Base-by-base conservation (phyloP, 768 basidiomycete species). In the Leccinum broughii region DNA sequence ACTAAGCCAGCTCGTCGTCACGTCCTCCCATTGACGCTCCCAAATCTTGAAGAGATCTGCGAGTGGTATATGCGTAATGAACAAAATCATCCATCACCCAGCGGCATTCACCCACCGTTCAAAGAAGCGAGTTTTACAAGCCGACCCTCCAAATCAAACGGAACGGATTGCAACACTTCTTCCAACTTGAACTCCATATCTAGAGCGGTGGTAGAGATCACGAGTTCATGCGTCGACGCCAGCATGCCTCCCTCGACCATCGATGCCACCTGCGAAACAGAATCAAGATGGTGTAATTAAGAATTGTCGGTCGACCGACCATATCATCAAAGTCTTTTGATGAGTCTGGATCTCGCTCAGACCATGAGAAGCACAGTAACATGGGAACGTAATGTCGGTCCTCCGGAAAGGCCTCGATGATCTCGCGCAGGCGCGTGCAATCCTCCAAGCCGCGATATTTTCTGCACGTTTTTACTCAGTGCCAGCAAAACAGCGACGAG, bases 371-470 rank as follows among this genome's bases (percentile, higher is more conserved):
- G 4, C 87, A 72, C 17, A 92, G 58, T 2, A 92, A 71, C 2
- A 84, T 83, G 14, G 90, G 88, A 17, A 81, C 68, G 63, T 86
- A 92, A 71, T 84, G 83, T 20, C 83, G 82, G 52, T 81, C 77
- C 1, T 74, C 62, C 1, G 86, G 85, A 20, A 90, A 73, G 0
- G 76, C 69, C 54, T 83, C 76, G 30, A 90, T 69, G 20, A 90
- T 76, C 59, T 90, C 86, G 35, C 88, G 82, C 22, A 92, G 73
- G 24, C 90, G 84, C 30, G 85, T 74, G 64, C 87, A 89, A 68
- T 92, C 90, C 61, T 89, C 89, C 30, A 92, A 73, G 41, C 86
- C 74, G 6, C 85, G 84, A 68, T 86, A 90, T 77, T 89, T 88
- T 66, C 88, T 90, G 65, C 0, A 39, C 54, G 22, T 20, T 3